Percentiles rank a stretch among this genome's conserved stretches.
These are phyloP conservation scores for Spinacia oleracea DNA, from an alignment of 179 eudicot species.

Conservation along the genomic window DNA sequence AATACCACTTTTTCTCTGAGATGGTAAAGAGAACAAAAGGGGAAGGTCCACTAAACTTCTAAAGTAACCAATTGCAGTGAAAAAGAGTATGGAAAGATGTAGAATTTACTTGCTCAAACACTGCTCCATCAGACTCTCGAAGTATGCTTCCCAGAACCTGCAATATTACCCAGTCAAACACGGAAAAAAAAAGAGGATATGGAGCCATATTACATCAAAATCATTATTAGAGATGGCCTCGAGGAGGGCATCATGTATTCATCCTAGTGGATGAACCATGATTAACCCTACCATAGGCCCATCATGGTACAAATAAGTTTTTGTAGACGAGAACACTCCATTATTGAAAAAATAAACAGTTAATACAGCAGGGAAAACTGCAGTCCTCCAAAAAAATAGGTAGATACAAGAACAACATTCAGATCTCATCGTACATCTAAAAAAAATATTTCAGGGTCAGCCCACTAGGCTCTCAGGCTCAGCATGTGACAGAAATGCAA, in stretches of 20 bases:
- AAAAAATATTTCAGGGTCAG: background rate
- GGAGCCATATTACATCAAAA: background rate
- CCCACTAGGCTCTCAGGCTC: background rate
- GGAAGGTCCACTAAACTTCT: background rate
- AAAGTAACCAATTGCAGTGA: background rate
- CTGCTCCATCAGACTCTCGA: constrained; percentile 69
- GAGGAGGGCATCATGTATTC: background rate
- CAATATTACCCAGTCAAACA: constrained; percentile 23
- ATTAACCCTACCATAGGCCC: background rate
- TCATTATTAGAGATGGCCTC: background rate
- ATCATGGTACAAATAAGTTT: background rate
- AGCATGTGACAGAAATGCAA: background rate
- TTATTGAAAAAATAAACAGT: background rate
- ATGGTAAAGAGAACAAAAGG: background rate
- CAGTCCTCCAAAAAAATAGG: background rate
- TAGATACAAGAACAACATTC: background rate
- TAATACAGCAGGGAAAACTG: background rate
- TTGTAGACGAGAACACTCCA: background rate
- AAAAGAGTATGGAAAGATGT: constrained; percentile 3
- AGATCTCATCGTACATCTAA: background rate
- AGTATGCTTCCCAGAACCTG: constrained; percentile 95
- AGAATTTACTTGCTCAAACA: constrained; percentile 60
- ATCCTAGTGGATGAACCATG: background rate
- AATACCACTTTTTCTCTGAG: background rate
- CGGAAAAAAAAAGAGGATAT: background rate